Percentiles rank a stretch among this genome's conserved stretches.
phyloP scores from a whole-genome alignment of 1,284 basidiomycete genomes.

The Rhodotorula sp. region DNA sequence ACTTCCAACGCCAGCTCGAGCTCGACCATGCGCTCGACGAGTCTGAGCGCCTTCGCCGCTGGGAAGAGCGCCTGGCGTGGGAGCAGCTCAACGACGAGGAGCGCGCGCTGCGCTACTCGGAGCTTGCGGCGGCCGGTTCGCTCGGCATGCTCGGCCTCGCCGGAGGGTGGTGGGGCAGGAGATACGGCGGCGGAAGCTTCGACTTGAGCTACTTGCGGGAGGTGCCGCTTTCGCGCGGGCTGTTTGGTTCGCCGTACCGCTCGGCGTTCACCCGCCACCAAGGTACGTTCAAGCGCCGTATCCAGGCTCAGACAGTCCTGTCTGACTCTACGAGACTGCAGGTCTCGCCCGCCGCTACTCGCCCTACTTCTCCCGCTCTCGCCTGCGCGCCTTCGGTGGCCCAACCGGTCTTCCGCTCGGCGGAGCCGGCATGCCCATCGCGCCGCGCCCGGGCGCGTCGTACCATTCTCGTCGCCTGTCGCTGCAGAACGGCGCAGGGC shows the following conservation, averaged over 20 bases:
- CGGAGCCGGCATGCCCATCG: background rate
- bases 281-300: background rate
- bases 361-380: constrained; percentile 19
- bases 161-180: constrained; percentile 20
- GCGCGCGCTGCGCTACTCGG: constrained; percentile 12
- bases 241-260: constrained; percentile 26
- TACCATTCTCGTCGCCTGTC: background rate
- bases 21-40: constrained; percentile 18
- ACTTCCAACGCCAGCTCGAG: constrained; percentile 35
- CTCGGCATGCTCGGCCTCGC: constrained; percentile 19
- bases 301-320: background rate
- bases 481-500: background rate
- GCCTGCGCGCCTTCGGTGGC: constrained; percentile 2
- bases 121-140: background rate
- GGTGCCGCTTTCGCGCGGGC: constrained; percentile 20
- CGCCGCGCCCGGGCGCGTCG: background rate
- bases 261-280: constrained; percentile 6
- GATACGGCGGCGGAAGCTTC: constrained; percentile 13
- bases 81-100: constrained; percentile 25
- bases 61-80: constrained; percentile 29
- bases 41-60: constrained; percentile 22
- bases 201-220: constrained; percentile 30
- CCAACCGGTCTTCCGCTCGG: background rate
- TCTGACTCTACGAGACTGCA: background rate
- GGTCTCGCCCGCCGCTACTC: constrained; percentile 25